phyloP scores from a whole-genome alignment of 1,284 basidiomycete species.

The Schizophyllum amplum region DNA sequence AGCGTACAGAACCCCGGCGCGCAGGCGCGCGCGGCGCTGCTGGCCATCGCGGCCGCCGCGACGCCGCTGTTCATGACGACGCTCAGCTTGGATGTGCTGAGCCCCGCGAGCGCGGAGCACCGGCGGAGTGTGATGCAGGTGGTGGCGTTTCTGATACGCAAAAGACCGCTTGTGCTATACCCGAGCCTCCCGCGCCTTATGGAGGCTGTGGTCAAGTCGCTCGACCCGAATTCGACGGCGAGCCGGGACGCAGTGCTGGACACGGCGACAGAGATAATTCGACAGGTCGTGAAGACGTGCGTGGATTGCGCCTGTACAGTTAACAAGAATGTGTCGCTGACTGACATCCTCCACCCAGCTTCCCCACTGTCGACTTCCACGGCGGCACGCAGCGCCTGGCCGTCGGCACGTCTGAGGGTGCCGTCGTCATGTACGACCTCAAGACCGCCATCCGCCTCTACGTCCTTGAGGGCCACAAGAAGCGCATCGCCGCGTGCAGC shows the following conservation, averaged over 20 bases:
- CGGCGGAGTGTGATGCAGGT: constrained; percentile 89
- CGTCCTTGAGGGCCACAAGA: constrained; percentile 87
- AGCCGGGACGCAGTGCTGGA: constrained; percentile 85
- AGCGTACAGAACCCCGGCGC: constrained; percentile 51
- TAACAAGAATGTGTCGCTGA: neutral
- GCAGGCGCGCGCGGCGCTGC: constrained; percentile 73
- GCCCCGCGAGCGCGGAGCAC: constrained; percentile 71
- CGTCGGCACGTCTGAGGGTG: constrained; percentile 91
- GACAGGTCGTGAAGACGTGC: constrained; percentile 83
- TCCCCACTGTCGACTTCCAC: constrained; percentile 90
- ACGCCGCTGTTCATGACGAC: constrained; percentile 95
- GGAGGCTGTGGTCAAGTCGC: constrained; percentile 94
- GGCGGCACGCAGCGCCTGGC: constrained; percentile 79
- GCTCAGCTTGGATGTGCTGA: constrained; percentile 83
- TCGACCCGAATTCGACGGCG: constrained; percentile 84
- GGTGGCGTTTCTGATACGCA: constrained; percentile 89
- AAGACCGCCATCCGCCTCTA: constrained; percentile 94
- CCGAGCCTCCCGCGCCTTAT: constrained; percentile 82
- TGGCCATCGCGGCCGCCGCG: constrained; percentile 80
- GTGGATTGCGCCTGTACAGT: constrained; percentile 20
- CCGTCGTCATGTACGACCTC: constrained; percentile 93
- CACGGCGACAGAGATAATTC: constrained; percentile 89
- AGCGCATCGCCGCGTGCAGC: constrained; percentile 69
- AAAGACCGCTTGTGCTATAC: constrained; percentile 83
- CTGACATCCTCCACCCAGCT: too few relatives aligned